Evolutionary conservation across 495 filamentous ascomycete genomes (phyloP).

Genomic region (Talaromyces liani): DNA sequence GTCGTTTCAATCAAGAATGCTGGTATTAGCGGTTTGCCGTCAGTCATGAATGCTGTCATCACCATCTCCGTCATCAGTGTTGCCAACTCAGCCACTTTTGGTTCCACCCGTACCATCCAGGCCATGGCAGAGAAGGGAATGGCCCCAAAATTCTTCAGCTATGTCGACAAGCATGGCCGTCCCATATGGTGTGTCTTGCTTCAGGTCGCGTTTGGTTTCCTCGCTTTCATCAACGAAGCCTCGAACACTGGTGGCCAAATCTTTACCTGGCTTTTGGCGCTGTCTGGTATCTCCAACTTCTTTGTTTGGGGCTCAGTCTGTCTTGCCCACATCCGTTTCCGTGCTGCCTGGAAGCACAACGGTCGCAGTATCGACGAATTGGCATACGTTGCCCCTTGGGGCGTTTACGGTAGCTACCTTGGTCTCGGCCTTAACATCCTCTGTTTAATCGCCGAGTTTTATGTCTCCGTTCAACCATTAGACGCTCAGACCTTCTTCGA

Average conservation of each 20-base stretch:
- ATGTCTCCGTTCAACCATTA: conserved; percentile 33
- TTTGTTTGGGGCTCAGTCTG: conserved; percentile 70
- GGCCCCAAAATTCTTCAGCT: conserved; percentile 49
- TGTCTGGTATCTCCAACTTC: conserved; percentile 59
- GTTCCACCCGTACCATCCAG: conserved; percentile 56
- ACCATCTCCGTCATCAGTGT: conserved; percentile 60
- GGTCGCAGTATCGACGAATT: conserved; percentile 62
- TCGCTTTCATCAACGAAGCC: conserved; percentile 49
- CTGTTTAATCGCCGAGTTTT: conserved; percentile 56
- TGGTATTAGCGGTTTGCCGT: conserved; percentile 55
- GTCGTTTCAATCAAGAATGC: conserved; percentile 64
- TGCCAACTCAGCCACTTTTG: conserved; percentile 57
- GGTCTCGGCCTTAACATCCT: conserved; percentile 54
- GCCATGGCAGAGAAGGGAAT: conserved; percentile 49
- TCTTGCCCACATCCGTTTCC: conserved; percentile 69
- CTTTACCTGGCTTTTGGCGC: conserved; percentile 59
- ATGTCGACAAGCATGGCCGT: conserved; percentile 51
- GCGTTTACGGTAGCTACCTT: conserved; percentile 59
- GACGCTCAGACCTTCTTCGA: conserved; percentile 53
- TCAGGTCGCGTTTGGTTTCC: conserved; percentile 44
- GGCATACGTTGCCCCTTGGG: conserved; percentile 57
- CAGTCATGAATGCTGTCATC: conserved; percentile 70
- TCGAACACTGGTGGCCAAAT: conserved; percentile 22
- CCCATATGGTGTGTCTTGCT: conserved; percentile 47
- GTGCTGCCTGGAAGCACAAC: conserved; percentile 46